Conservation (phyloP, 31 red algal genomes). For the Porphyra umbilicalis region DNA sequence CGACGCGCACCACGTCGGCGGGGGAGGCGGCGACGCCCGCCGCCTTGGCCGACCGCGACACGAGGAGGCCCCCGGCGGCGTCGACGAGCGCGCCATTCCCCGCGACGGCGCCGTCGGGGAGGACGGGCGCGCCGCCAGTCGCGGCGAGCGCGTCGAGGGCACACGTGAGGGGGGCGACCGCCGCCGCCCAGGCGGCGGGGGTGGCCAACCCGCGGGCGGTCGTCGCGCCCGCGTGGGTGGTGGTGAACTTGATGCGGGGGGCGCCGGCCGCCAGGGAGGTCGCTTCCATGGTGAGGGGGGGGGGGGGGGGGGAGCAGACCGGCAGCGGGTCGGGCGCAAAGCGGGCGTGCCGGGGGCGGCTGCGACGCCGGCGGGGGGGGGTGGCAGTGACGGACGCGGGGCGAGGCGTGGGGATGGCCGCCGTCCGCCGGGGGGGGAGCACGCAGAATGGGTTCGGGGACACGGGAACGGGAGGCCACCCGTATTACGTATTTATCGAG, state of each 20-base stretch:
- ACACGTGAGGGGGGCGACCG: neutral
- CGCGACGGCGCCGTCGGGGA: neutral
- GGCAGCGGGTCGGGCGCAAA: too few species aligned
- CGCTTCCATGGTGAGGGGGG: neutral
- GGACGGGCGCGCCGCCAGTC: neutral
- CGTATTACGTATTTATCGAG: too few species aligned
- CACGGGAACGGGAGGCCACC: too few species aligned
- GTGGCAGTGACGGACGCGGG: too few species aligned
- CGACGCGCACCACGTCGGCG: neutral
- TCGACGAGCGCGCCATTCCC: neutral
- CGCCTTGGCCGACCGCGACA: neutral
- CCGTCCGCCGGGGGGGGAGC: too few species aligned
- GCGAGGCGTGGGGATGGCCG: too few species aligned
- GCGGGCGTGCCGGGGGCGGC: too few species aligned
- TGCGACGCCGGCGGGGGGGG: too few species aligned
- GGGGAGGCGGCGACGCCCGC: neutral
- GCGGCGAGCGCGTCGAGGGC: neutral
- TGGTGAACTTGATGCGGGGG: neutral
- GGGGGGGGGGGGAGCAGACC: too few species aligned
- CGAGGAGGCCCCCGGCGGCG: neutral
- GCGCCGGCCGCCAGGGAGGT: neutral
- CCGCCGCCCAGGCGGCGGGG: neutral
- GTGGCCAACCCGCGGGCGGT: neutral
- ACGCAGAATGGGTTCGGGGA: too few species aligned
- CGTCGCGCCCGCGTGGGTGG: neutral